Base-by-base conservation (phyloP, 345 rosid genomes). In the Salix udensis region DNA sequence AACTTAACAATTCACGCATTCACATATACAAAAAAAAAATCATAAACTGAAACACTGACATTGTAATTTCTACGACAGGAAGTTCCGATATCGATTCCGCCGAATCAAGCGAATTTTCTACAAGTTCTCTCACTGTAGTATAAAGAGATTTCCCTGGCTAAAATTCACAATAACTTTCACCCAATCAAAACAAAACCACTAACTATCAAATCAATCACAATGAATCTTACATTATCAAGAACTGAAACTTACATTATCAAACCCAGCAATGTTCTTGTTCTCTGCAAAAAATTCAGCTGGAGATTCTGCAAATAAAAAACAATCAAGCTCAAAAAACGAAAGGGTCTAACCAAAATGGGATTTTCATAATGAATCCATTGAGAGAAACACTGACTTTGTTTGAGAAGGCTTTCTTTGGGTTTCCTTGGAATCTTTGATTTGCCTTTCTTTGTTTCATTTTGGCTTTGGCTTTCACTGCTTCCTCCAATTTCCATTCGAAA, bases 261-360 rank as follows among this genome's bases (percentile, higher is more conserved):
- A 95, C n/a, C 98, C 98, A 74, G 98, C 98, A 71, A 95, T 91
- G 84, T 95, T 95, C 87, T 95, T 93, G 86, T 93, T 95, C 89
- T 95, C 98, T 9, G 98, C 98, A 66, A 95, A 95, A 85, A 95
- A 95, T 83, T 95, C 98, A 36, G 98, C 98, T 21, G 97, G 98
- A 76, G 97, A 95, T 88, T 93, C 98, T 95, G 92, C 88, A 79
- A 64, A 61, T 76, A 80, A 16, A 55, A 70, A 39, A 16, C 18
- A 71, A 50, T 42, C 37, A 34, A 50, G 13, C 19, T 13, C 16
- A 58, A 58, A 24, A 60, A 28, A 19, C 21, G 12, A 34, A 14
- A 60, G 7, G 50, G 31, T 36, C 26, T 39, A 6, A 68, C 0
- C 71, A 15, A 50, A 5, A 72, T 7, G 75, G 14, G 73, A 39